Percentiles rank a stretch among this genome's conserved stretches.
These are phyloP conservation scores for bread wheat (Triticum aestivum) DNA, from an alignment of 176 grass and related monocot genomes.

Conservation along the genomic window IWGSC_CS_RefSeq_v2.1 NC_057801.1:165969884-165970383, in stretches of 20 bases:
- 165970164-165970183: background rate
- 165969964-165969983: background rate
- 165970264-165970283: slow-evolving; percentile 16
- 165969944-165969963: background rate
- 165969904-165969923: no score
- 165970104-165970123: background rate
- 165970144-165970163: slow-evolving; percentile 16
- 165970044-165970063: no score
- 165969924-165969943: no score
- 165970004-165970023: no score
- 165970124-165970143: background rate
- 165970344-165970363: background rate
- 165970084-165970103: background rate
- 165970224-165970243: background rate
- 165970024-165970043: no score
- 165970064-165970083: no score
- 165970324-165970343: background rate
- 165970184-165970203: slow-evolving; percentile 16
- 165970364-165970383: slow-evolving; percentile 18
- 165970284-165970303: slow-evolving; percentile 32
- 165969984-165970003: no score
- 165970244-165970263: slow-evolving; percentile 22
- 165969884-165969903: background rate
- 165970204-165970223: background rate
- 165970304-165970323: background rate